Evolutionary conservation across 352 stramenopile species (phyloP).

Genomic region (Pythium periplocum): DNA sequence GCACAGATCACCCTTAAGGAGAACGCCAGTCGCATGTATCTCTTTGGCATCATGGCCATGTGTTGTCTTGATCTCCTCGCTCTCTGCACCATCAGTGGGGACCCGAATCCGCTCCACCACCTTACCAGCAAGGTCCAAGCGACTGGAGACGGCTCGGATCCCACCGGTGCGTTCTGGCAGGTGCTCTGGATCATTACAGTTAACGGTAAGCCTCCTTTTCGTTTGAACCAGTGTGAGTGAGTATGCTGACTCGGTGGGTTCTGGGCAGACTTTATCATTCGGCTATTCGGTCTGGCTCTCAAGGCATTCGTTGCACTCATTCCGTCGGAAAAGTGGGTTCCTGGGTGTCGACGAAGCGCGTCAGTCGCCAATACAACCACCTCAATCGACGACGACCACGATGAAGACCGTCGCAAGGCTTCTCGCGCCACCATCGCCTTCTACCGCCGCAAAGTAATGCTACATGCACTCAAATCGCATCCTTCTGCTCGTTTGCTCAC

Average conservation of each 20-base stretch:
- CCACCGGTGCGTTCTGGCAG: conserved; percentile 29
- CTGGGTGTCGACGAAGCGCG: conserved; percentile 7
- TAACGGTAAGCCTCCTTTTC: conserved; percentile 36
- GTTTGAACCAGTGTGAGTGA: neutral
- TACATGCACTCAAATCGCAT: neutral
- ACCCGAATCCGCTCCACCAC: conserved; percentile 51
- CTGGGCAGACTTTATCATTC: conserved; percentile 61
- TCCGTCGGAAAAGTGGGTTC: conserved; percentile 29
- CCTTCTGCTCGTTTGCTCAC: too few relatives aligned
- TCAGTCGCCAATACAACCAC: too few relatives aligned
- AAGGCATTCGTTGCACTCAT: conserved; percentile 54
- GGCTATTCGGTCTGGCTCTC: conserved; percentile 44
- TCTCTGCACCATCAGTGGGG: conserved; percentile 53
- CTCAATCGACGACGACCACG: conserved; percentile 30
- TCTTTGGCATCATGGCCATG: conserved; percentile 48
- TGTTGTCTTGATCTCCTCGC: conserved; percentile 54
- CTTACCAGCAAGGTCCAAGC: conserved; percentile 36
- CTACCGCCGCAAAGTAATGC: conserved; percentile 64
- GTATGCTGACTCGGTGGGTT: neutral
- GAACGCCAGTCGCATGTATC: conserved; percentile 42
- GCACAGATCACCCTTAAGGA: conserved; percentile 74
- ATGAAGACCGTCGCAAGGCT: conserved; percentile 35
- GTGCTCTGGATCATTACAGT: conserved; percentile 72
- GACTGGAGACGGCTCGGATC: neutral
- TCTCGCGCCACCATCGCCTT: conserved; percentile 42